A percentile compares a stretch with the other conserved stretches of the same genome.
Evolutionary conservation across 495 filamentous ascomycete species (phyloP).

Genomic region (Friedmanniomyces endolithicus): DNA sequence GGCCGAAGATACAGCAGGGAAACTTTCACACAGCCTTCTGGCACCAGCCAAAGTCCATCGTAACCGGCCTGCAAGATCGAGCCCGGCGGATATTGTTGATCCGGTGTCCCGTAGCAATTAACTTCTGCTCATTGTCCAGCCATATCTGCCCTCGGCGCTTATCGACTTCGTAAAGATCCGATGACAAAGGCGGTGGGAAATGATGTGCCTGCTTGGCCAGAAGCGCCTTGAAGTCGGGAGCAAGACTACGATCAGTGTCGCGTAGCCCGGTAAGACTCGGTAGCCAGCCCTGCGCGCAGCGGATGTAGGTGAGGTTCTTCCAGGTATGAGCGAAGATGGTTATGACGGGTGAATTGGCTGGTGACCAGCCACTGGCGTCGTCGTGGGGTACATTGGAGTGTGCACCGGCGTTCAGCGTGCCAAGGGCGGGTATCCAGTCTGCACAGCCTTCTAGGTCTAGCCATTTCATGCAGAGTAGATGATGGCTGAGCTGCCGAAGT

Average conservation of each 20-base stretch:
- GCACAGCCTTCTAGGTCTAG: conserved; percentile 70
- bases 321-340: conserved; percentile 4
- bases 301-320: conserved; percentile 12
- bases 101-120: not conserved
- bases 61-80: not conserved
- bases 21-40: not conserved
- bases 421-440: conserved; percentile 54
- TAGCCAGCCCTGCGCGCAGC: conserved; percentile 14
- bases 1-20: not conserved
- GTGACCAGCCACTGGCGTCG: not conserved
- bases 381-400: not conserved
- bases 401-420: not conserved
- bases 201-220: not conserved
- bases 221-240: not conserved
- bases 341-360: not conserved
- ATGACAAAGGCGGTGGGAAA: not conserved
- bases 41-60: conserved; percentile 11
- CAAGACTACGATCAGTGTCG: not conserved
- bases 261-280: conserved; percentile 1
- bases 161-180: conserved; percentile 4
- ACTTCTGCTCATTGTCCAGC: conserved; percentile 7
- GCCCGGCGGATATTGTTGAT: conserved; percentile 3
- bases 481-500: conserved; percentile 52
- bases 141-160: conserved; percentile 6
- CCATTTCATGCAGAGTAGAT: conserved; percentile 60